phyloP scores from a whole-genome alignment of 495 filamentous ascomycete genomes.

The Penicillium cosmopolitanum region DNA sequence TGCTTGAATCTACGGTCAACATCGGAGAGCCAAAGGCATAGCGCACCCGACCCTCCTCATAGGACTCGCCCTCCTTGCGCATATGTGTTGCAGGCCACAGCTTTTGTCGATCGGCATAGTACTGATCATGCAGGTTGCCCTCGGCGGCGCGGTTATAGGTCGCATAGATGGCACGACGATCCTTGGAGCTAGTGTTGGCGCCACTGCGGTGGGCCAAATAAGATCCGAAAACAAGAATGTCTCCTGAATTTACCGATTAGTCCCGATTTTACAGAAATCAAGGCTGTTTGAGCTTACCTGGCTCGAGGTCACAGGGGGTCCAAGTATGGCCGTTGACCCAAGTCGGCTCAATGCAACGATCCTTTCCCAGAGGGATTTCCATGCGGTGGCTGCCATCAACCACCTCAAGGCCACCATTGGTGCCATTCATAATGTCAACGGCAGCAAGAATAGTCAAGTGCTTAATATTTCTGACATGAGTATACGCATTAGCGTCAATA shows the following conservation, averaged over 20 bases:
- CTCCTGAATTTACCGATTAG: conserved; percentile 24
- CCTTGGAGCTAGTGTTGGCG: conserved; percentile 40
- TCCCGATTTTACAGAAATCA: not conserved
- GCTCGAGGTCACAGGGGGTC: conserved; percentile 43
- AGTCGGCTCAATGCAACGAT: conserved; percentile 42
- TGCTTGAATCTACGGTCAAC: conserved; percentile 40
- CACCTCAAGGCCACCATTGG: conserved; percentile 50
- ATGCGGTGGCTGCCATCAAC: conserved; percentile 46
- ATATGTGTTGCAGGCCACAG: conserved; percentile 50
- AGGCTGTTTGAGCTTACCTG: conserved; percentile 26
- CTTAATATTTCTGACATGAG: conserved; percentile 51
- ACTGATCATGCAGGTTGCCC: conserved; percentile 46
- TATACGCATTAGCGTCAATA: conserved; percentile 52
- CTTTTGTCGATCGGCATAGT: conserved; percentile 46
- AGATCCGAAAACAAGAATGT: conserved; percentile 48
- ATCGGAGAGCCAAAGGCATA: conserved; percentile 49
- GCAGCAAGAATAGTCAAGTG: conserved; percentile 49
- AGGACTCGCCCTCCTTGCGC: conserved; percentile 40
- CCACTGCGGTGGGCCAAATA: conserved; percentile 51
- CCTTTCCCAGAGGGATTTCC: conserved; percentile 40
- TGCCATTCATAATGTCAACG: conserved; percentile 41
- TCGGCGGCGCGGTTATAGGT: conserved; percentile 49
- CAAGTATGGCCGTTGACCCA: conserved; percentile 46
- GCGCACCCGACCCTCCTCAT: conserved; percentile 41
- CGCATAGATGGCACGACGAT: conserved; percentile 47